phyloP scores from a whole-genome alignment of 352 stramenopile genomes.

The Phytophthora chlamydospora region DNA sequence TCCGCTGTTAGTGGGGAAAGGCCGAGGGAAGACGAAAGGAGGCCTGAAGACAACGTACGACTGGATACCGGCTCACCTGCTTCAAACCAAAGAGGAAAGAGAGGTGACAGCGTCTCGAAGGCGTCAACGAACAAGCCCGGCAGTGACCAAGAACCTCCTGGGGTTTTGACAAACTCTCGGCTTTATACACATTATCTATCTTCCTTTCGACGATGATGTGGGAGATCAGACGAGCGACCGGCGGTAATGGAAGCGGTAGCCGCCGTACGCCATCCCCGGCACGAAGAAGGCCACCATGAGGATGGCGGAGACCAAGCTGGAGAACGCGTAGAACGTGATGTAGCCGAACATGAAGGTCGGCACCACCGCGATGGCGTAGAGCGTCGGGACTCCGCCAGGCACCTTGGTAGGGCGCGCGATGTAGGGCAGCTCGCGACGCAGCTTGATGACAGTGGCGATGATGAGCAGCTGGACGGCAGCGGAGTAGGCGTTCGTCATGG shows the following conservation, averaged over 20 bases:
- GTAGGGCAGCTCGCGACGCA: constrained; percentile 77
- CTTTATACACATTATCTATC: constrained; percentile 7
- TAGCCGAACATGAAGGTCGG: constrained; percentile 54
- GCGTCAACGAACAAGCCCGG: constrained; percentile 24
- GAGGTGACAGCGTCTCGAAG: constrained; percentile 14
- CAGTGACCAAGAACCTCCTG: constrained; percentile 18
- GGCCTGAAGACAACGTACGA: constrained; percentile 55
- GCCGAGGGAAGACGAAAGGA: constrained; percentile 18
- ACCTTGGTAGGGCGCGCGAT: constrained; percentile 70
- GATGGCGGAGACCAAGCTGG: constrained; percentile 28
- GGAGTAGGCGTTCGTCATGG: constrained; percentile 93
- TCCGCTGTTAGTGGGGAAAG: constrained; percentile 29
- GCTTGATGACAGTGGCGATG: constrained; percentile 88
- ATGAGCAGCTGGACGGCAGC: constrained; percentile 87
- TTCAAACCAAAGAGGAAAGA: constrained; percentile 38
- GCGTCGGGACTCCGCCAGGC: constrained; percentile 44
- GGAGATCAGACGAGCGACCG: constrained; percentile 22
- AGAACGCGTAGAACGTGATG: constrained; percentile 56
- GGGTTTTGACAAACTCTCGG: constrained; percentile 5
- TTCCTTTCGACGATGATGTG: background rate
- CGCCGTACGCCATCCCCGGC: constrained; percentile 39
- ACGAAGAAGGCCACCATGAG: constrained; percentile 46
- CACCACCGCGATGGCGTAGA: constrained; percentile 42
- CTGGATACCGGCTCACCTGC: constrained; percentile 57
- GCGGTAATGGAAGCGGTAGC: constrained; percentile 35